Percentiles rank a stretch among this genome's conserved stretches.
Conservation (phyloP, 768 basidiomycete genomes). For the Agaricus blazei region DNA sequence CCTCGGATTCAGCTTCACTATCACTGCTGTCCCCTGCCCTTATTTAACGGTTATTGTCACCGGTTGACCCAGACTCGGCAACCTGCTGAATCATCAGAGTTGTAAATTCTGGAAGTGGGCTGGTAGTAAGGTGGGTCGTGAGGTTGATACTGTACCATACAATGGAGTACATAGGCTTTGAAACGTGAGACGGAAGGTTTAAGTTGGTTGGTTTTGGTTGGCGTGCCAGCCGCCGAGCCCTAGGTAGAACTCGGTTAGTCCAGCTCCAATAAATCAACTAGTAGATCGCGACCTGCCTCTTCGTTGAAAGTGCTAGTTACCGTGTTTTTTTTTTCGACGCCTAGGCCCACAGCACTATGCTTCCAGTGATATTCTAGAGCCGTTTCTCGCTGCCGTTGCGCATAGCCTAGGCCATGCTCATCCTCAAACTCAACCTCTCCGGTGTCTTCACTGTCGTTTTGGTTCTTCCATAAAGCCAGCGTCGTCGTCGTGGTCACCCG, state of each 20-base stretch:
- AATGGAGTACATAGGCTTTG: slow-evolving; percentile 44
- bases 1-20: slow-evolving; percentile 50
- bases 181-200: slow-evolving; percentile 61
- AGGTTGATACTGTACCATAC: slow-evolving; percentile 22
- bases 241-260: slow-evolving; percentile 16
- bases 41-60: slow-evolving; percentile 40
- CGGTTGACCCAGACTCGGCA: slow-evolving; percentile 52
- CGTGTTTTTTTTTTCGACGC: slow-evolving; percentile 43
- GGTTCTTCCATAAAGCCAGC: slow-evolving; percentile 8
- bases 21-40: slow-evolving; percentile 51
- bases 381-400: slow-evolving; percentile 69
- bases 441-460: slow-evolving; percentile 19
- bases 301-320: slow-evolving; percentile 38
- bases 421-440: slow-evolving; percentile 37
- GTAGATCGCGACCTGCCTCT: slow-evolving; percentile 31
- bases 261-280: not conserved
- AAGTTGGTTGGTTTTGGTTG: slow-evolving; percentile 24
- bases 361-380: slow-evolving; percentile 66
- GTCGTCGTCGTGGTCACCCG: slow-evolving; percentile 23
- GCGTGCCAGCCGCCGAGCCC: slow-evolving; percentile 37
- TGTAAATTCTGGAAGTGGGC: slow-evolving; percentile 33
- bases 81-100: slow-evolving; percentile 45
- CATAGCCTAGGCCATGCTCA: slow-evolving; percentile 54
- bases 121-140: slow-evolving; percentile 33
- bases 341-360: slow-evolving; percentile 50